Base-by-base conservation (phyloP, 805 yeast genomes). In the Zygosaccharomyces lentus region DNA sequence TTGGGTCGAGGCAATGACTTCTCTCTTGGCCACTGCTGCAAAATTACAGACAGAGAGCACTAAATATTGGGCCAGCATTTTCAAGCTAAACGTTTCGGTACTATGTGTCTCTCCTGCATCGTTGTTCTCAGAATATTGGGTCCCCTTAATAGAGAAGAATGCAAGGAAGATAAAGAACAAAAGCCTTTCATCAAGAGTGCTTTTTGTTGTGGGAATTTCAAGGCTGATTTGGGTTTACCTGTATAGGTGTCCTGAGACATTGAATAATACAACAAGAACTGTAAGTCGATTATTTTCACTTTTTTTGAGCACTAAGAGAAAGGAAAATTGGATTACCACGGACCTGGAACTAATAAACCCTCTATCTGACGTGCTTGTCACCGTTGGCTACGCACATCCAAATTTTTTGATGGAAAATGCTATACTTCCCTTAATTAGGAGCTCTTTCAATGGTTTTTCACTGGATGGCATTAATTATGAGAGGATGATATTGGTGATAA, bases 191-290 rank as follows among this genome's bases (percentile, higher is more conserved):
- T 73, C 69, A 41, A 79, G 83, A 54, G 72, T 78, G 0, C 77
- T 77, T 2, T 75, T 80, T 35, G 74, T 86, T 12, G 78, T 79
- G 0, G 81, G 90, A 46, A 67, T 84, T 3, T 75, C 95, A 0
- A 69, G 96, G 47, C 69, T 95, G 26, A 66, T 87, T 0, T 93
- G 99, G 99, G 95, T 90, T 0, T 93, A 86, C 60, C 68, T 89
- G 19, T 87, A 82, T 64, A 72, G 98, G 51, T 80, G 89, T 53
- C 78, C 95, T 0, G 99, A 95, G 54, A 84, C 97, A 0, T 68
- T 91, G 55, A 93, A 91, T 61, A 83, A 86, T 48, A 89, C 96
- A 0, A 81, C 90, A 2, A 82, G 89, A 57, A 83, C 82, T 45
- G 71, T 93, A 41, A 95, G 84, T 47, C 58, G 67, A 2, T 67